Conservation (phyloP, 495 filamentous ascomycete genomes). For the Trichoderma virens region DNA sequence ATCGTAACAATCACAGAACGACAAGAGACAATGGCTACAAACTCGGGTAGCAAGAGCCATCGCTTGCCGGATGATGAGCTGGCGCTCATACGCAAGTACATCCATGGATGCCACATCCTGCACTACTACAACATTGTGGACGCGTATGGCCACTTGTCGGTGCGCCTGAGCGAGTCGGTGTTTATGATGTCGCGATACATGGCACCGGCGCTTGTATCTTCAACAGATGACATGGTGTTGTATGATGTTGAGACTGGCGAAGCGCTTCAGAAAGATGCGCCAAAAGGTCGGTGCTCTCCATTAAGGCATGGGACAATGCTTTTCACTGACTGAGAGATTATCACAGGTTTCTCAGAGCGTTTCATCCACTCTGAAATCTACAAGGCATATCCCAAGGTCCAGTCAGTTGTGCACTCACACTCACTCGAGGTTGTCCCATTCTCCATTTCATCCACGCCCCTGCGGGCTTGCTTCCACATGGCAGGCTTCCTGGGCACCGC, state of each 20-base stretch:
- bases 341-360: conserved; percentile 31
- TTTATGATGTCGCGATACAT: conserved; percentile 36
- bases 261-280: background rate
- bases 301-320: no score
- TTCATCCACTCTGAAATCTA: conserved; percentile 42
- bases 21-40: background rate
- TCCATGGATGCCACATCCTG: conserved; percentile 15
- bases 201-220: conserved; percentile 33
- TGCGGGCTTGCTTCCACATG: conserved; percentile 33
- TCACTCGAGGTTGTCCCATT: conserved; percentile 36
- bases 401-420: conserved; percentile 37
- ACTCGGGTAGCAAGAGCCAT: background rate
- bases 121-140: conserved; percentile 33
- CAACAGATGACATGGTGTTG: conserved; percentile 24
- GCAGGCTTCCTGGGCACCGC: conserved; percentile 37
- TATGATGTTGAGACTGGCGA: conserved; percentile 30
- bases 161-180: conserved; percentile 27
- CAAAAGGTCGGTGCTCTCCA: background rate
- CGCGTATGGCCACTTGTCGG: conserved; percentile 42
- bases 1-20: background rate
- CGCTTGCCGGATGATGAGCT: conserved; percentile 24
- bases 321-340: background rate
- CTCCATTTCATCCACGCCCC: conserved; percentile 26
- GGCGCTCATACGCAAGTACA: conserved; percentile 17
- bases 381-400: conserved; percentile 28